Percentiles rank a stretch among this genome's conserved stretches.
Conservation (phyloP, 2,329 filamentous ascomycete species). For the Fusarium nisikadoi region DNA sequence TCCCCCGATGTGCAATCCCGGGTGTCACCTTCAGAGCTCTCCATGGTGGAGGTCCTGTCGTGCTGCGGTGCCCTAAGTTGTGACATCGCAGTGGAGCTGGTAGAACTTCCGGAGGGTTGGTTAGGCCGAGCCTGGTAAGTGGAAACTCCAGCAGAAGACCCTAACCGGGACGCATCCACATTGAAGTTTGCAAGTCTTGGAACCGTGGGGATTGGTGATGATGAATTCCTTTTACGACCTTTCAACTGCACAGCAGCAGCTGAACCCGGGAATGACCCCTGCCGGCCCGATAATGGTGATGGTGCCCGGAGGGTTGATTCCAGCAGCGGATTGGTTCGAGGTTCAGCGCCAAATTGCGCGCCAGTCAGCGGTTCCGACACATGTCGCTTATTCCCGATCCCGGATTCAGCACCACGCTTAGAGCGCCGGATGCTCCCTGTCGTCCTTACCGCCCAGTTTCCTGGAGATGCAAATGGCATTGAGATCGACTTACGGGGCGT, state of each 20-base stretch:
- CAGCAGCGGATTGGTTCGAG: conserved; percentile 41
- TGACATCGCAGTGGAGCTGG: conserved; percentile 57
- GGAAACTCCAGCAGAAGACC: conserved; percentile 54
- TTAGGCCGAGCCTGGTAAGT: conserved; percentile 52
- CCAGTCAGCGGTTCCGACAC: conserved; percentile 62
- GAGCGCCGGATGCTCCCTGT: conserved; percentile 65
- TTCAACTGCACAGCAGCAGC: conserved; percentile 40
- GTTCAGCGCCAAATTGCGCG: conserved; percentile 45
- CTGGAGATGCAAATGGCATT: conserved; percentile 68
- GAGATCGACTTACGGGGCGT: conserved; percentile 65
- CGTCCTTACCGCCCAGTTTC: conserved; percentile 64
- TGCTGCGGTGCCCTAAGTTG: conserved; percentile 48
- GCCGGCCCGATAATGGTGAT: conserved; percentile 32
- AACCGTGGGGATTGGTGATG: conserved; percentile 67
- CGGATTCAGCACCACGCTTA: conserved; percentile 60
- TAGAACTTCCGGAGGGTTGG: conserved; percentile 56
- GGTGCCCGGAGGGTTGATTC: conserved; percentile 41
- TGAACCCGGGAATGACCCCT: conserved; percentile 43
- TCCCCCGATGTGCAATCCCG: conserved; percentile 74
- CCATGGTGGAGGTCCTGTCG: conserved; percentile 66
- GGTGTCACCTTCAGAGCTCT: conserved; percentile 75
- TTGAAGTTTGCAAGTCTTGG: conserved; percentile 66
- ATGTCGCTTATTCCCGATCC: conserved; percentile 59
- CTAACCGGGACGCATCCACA: conserved; percentile 62
- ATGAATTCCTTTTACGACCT: conserved; percentile 57